Conservation (phyloP, 331 rosid species). For the Spiraea crenata region DNA sequence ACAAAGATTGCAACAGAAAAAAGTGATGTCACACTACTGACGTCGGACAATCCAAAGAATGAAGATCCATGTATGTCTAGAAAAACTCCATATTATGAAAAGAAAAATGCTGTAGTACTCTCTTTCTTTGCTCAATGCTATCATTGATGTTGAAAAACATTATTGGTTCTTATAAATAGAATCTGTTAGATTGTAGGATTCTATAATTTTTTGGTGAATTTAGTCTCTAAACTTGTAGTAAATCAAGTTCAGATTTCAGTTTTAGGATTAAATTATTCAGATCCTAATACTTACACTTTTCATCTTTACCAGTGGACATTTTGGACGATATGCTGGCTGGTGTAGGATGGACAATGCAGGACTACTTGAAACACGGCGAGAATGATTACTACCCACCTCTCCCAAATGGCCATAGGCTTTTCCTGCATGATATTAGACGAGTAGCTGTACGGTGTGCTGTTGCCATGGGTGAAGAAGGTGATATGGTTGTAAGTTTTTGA, state of each 20-base stretch:
- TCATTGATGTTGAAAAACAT: not conserved
- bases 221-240: not conserved
- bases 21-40: slow-evolving; percentile 87
- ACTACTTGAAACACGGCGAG: slow-evolving; percentile 85
- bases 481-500: slow-evolving; percentile 81
- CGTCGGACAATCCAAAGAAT: slow-evolving; percentile 78
- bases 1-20: slow-evolving; percentile 92
- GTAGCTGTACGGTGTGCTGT: slow-evolving; percentile 93
- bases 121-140: not conserved
- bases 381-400: slow-evolving; percentile 96
- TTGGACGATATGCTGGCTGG: slow-evolving; percentile 98
- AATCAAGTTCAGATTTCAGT: not conserved
- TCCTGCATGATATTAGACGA: slow-evolving; percentile 86
- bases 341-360: slow-evolving; percentile 97
- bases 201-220: not conserved
- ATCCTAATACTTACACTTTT: slow-evolving; percentile 25
- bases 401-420: slow-evolving; percentile 84
- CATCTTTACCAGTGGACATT: slow-evolving; percentile 66
- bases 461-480: slow-evolving; percentile 99
- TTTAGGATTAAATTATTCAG: slow-evolving; percentile 12
- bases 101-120: not conserved
- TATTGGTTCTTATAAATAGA: not conserved
- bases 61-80: slow-evolving; percentile 89
- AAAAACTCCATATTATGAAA: slow-evolving; percentile 2
- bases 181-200: not conserved